Base-by-base conservation (phyloP, 129 eudicot genomes). In the Saussurea involucrata region DNA sequence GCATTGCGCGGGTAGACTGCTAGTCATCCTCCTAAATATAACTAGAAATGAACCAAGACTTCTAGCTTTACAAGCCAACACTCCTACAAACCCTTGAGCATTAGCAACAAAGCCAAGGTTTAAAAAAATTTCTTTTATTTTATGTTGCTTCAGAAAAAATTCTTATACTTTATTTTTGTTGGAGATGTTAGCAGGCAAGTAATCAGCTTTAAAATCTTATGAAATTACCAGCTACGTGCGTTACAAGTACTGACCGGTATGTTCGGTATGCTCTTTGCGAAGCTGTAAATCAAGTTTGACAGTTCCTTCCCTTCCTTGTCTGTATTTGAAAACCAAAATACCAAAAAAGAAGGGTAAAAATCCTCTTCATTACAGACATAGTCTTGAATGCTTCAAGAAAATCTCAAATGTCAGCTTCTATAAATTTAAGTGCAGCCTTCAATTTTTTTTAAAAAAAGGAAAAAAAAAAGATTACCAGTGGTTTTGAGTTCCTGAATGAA, bases 231-330 rank as follows among this genome's bases (percentile, higher is more conserved):
- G 77, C 63, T 86, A 57, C 57, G 77, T 81, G 79, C 86, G 81
- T 66, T 87, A 80, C 82, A 83, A 84, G 85, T 82, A 82, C 95
- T 87, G 80, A 93, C 98, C 92, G 81, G 83, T 78, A 83, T 71
- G 44, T 87, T 90, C 24, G 92, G 89, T 76, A 85, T 72, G 95
- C 91, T 84, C 46, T 80, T 73, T 57, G 88, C 89, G 74, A 86
- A 95, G n/a, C 37, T 71, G 68, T 66, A 85, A 71, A 95, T 89
- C 85, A 85, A 85, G 71, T 84, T 85, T 66, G 96, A 86, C 49
- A 88, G 80, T 70, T 81, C 74, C 63, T 80, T 84, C 66, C 75
- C 82, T 73, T 55, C 87, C 4, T 61, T 32, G 69, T 58, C 98
- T 93, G 93, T 83, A 82, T 81, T 82, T 69, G 17, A 33, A 46